phyloP scores from a whole-genome alignment of 2,329 filamentous ascomycete species.

The Periglandula ipomoeae region DNA sequence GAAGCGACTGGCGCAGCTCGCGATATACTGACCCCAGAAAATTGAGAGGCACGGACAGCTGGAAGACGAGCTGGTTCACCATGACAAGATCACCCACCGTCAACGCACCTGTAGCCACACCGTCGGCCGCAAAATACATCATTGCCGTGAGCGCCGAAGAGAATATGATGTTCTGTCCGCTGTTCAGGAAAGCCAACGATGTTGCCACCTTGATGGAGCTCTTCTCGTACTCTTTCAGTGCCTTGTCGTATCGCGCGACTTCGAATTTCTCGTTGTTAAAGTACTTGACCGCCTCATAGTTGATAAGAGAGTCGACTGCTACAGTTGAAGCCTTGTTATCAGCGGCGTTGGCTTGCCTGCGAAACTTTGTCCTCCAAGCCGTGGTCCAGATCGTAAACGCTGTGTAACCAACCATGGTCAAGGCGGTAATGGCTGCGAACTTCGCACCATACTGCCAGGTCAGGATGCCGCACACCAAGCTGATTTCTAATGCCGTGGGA shows the following conservation, averaged over 20 bases:
- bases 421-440: slow-evolving; percentile 82
- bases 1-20: slow-evolving; percentile 83
- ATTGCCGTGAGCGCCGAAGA: slow-evolving; percentile 86
- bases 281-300: slow-evolving; percentile 98
- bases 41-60: slow-evolving; percentile 92
- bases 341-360: slow-evolving; percentile 88
- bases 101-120: slow-evolving; percentile 69
- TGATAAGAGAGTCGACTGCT: slow-evolving; percentile 92
- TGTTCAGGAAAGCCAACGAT: slow-evolving; percentile 85
- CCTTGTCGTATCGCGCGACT: slow-evolving; percentile 80
- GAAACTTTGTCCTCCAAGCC: slow-evolving; percentile 93
- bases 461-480: slow-evolving; percentile 90
- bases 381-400: slow-evolving; percentile 97
- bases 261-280: slow-evolving; percentile 99
- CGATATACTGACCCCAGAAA: slow-evolving; percentile 97
- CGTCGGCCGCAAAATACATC: slow-evolving; percentile 95
- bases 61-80: slow-evolving; percentile 98
- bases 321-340: slow-evolving; percentile 94
- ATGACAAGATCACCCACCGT: slow-evolving; percentile 96
- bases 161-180: slow-evolving; percentile 94
- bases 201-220: slow-evolving; percentile 96
- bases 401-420: slow-evolving; percentile 89
- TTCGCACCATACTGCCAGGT: slow-evolving; percentile 91
- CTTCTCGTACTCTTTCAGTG: slow-evolving; percentile 77
- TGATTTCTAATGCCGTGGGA: slow-evolving; percentile 87